A percentile compares a stretch with the other conserved stretches of the same genome.
Evolutionary conservation across 164 flowering plant species (phyloP).

Genomic region (Malania oleifera): DNA sequence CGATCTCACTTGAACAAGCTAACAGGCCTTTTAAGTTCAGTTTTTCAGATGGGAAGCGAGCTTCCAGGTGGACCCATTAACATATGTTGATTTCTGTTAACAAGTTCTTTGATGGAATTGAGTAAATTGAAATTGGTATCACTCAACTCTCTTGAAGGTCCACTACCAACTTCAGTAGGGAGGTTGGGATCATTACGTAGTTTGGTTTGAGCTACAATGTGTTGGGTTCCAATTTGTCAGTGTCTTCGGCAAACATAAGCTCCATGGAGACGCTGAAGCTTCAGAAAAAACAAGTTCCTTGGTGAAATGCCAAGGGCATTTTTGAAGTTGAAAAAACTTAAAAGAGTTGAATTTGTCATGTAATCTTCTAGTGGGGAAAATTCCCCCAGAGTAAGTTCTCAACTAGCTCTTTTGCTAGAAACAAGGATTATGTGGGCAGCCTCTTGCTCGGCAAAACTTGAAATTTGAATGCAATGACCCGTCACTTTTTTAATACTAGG

Average conservation of each 20-base stretch:
- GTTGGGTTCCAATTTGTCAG: slow-evolving; percentile 40
- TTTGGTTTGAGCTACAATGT: slow-evolving; percentile 51
- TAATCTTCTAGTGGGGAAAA: slow-evolving; percentile 54
- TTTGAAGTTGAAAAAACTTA: slow-evolving; percentile 41
- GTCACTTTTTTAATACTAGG: no score
- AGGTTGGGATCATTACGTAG: slow-evolving; percentile 22
- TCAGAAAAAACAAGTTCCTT: slow-evolving; percentile 43
- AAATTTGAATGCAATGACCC: slow-evolving; percentile 6
- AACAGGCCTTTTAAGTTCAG: slow-evolving; percentile 34
- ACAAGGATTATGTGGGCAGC: slow-evolving; percentile 54
- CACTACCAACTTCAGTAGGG: slow-evolving; percentile 38
- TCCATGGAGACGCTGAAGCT: slow-evolving; percentile 45
- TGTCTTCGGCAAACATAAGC: slow-evolving; percentile 29
- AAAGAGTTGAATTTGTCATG: slow-evolving; percentile 50
- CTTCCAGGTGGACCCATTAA: slow-evolving; percentile 38
- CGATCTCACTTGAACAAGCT: slow-evolving; percentile 55
- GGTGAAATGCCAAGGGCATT: slow-evolving; percentile 48
- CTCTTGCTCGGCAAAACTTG: slow-evolving; percentile 43
- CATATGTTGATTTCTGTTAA: slow-evolving; percentile 47
- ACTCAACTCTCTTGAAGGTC: slow-evolving; percentile 31
- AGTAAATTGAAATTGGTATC: slow-evolving; percentile 44
- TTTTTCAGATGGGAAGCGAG: slow-evolving; percentile 31
- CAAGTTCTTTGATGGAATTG: slow-evolving; percentile 34
- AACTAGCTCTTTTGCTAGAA: slow-evolving; percentile 41
- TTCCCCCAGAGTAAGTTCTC: slow-evolving; percentile 56